These are phyloP conservation scores for Lagenidium sp. DNA, from an alignment of 352 stramenopile genomes.

Conservation along the genomic window DNA sequence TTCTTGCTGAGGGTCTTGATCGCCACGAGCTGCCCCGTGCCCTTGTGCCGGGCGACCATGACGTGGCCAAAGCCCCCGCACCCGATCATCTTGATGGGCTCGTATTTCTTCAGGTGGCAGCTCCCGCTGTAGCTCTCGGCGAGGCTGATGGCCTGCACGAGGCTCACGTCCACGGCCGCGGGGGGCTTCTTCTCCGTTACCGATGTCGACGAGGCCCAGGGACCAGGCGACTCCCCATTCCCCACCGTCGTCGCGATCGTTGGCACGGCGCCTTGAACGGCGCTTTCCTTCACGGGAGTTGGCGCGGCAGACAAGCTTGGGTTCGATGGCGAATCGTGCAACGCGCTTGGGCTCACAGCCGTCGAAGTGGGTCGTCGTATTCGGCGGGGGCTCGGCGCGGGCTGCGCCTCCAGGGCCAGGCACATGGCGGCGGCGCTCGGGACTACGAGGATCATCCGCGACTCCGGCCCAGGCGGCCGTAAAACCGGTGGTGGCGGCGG, in stretches of 20 bases:
- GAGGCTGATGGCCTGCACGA: slow-evolving; percentile 65
- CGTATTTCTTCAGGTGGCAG: slow-evolving; percentile 68
- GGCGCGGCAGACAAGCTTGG: background rate
- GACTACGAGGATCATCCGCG: background rate
- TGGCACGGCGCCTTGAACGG: background rate
- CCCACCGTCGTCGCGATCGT: too few relatives aligned
- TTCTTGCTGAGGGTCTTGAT: slow-evolving; percentile 85
- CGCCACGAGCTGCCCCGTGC: slow-evolving; percentile 45
- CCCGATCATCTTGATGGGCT: slow-evolving; percentile 73
- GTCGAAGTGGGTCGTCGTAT: too few relatives aligned
- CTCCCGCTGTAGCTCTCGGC: slow-evolving; percentile 76
- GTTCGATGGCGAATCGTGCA: background rate
- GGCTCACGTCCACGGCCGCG: slow-evolving; percentile 26
- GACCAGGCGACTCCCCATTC: background rate
- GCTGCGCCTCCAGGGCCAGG: background rate
- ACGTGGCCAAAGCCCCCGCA: slow-evolving; percentile 84
- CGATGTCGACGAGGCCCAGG: background rate
- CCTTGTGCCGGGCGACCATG: slow-evolving; percentile 58
- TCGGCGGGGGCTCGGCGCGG: background rate
- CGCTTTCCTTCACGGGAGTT: background rate
- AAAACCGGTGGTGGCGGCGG: background rate
- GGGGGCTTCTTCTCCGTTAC: background rate
- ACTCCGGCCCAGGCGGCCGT: background rate
- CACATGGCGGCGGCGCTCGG: background rate
- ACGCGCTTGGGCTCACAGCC: too few relatives aligned